Base-by-base conservation (phyloP, 2,329 filamentous ascomycete species). In the Parastagonospora avenae region DNA sequence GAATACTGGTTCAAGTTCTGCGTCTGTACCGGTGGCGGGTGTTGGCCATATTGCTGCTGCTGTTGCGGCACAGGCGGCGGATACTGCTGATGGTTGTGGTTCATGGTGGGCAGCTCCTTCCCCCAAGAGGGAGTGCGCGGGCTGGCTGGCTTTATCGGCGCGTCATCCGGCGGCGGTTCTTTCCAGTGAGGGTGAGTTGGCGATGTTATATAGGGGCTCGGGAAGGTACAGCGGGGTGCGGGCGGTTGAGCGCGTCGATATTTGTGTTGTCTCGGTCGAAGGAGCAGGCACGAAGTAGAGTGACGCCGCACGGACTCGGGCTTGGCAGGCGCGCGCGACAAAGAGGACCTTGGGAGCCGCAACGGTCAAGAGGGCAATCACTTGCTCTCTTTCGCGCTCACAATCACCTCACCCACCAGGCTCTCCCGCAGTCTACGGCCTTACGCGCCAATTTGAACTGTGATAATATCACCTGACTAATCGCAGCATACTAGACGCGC, bases 1-100 rank as follows among this genome's bases (percentile, higher is more conserved):
- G 69, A 71, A 44, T 81, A 49, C 59, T 68, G 67, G 49, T 62
- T 63, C 33, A 70, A 67, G 36, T 81, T 79, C 56, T 70, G 65
- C 24, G 68, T 70, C 55, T 73, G 72, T 40, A 72, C 68, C 29
- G 62, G 71, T 51, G 64, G 69, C 58, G 67, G 63, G 41, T 57
- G 55, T 36, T 59, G 56, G 50, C 49, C 46, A 12, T 64, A 59
- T 42, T 69, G 66, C 54, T 59, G 60, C 54, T 24, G 19, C 19
- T 24, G 19, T 24, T 24, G 19, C 19, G 19, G 19, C 19, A 5
- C 19, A 5, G 57, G 66, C 53, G 59, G 60, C 54, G 58, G 57
- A 27, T 70, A 66, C 54, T 72, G 57, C 54, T 72, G 57, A 48
- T 60, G 63, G 53, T 64, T 62, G 60, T 68, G 62, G 51, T 68